Percentiles rank a stretch among this genome's conserved stretches.
Conservation (phyloP, 164 flowering plant genomes). For the Sextonia rubra region DNA sequence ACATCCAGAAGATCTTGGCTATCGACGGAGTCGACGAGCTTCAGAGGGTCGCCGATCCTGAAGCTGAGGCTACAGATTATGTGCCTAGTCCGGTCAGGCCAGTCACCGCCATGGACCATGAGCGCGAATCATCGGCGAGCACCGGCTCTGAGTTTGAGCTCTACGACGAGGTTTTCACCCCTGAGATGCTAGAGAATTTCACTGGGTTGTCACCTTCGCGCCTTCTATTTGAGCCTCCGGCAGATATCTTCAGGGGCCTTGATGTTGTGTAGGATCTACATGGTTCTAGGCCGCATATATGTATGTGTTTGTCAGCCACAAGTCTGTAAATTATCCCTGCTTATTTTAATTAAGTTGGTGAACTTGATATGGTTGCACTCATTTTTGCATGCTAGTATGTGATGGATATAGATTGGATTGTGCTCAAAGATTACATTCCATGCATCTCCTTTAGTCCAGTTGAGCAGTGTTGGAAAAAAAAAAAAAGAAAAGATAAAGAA, state of each 20-base stretch:
- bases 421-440: not conserved
- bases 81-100: not conserved
- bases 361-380: not conserved
- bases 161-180: slow-evolving; percentile 26
- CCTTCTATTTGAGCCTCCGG: slow-evolving; percentile 18
- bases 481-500: too few relatives aligned
- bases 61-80: not conserved
- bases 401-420: not conserved
- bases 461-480: not conserved
- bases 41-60: slow-evolving; percentile 5
- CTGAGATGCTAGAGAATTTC: slow-evolving; percentile 32
- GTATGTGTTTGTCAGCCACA: not conserved
- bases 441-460: not conserved
- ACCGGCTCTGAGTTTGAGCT: slow-evolving; percentile 13
- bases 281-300: not conserved
- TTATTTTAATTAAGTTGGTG: not conserved
- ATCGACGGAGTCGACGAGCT: not conserved
- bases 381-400: not conserved
- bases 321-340: not conserved
- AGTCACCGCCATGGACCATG: not conserved
- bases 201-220: slow-evolving; percentile 21
- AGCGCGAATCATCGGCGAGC: slow-evolving; percentile 8
- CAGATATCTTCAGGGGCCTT: slow-evolving; percentile 17
- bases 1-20: slow-evolving; percentile 3
- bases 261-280: slow-evolving; percentile 8